Base-by-base conservation (phyloP, 768 basidiomycete species). In the Gelatoporia subvermispora region DNA sequence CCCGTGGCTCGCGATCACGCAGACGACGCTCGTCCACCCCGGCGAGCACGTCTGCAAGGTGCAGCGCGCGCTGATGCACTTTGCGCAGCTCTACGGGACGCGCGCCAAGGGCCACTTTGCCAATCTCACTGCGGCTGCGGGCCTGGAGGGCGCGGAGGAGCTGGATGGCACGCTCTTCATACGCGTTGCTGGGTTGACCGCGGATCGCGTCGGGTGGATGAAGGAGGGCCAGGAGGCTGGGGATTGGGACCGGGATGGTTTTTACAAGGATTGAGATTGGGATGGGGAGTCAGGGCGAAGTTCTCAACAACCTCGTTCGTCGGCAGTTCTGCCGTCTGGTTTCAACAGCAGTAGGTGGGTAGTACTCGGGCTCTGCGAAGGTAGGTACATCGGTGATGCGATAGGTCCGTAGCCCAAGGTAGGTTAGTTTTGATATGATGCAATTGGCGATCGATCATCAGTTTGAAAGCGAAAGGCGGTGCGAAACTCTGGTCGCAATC, bases 151-250 rank as follows among this genome's bases (percentile, higher is more conserved):
- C 13, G 71, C 69, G 10, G 77, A 78, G 43, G 60, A 65, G 39
- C 50, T 76, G 16, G 84, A 86, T 57, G 84, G 85, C 13, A 75
- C 75, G 16, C 55, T 87, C 42, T 87, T 87, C 57, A 55, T 82
- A 22, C 68, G 82, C 35, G 66, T 69, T 0, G 82, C 81, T 4
- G 72, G 73, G 51, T 37, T 71, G 40, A 68, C 66, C 0, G 54
- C 60, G 21, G 60, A 68, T 47, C 56, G 57, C 18, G 37, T 68
- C 7, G 72, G 72, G 11, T 73, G 71, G 72, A 69, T 62, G 55
- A 57, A 68, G 16, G 72, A 75, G 48, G 72, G 69, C 0, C 21
- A 66, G 47, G 48, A 60, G 10, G 36, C 41, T 11, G 49, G 44
- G 8, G 55, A 40, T 1, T 72, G 66, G 54, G 54, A 63, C 43